A percentile compares a stretch with the other conserved stretches of the same genome.
Evolutionary conservation across 1,139 yeast genomes (phyloP).

Genomic region (Ogataea hybrid): DNA sequence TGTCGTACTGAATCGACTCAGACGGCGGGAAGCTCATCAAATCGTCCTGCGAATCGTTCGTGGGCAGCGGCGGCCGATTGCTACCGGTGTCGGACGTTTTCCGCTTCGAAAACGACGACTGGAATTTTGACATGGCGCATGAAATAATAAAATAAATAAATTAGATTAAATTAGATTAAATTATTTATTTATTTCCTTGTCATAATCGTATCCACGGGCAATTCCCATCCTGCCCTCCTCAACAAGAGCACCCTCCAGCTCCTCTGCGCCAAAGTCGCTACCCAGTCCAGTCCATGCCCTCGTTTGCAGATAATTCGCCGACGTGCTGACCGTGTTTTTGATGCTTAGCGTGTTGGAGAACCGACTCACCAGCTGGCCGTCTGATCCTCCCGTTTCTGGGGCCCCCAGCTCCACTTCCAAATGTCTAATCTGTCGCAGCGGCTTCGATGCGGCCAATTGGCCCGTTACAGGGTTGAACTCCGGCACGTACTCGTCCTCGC

Average conservation of each 20-base stretch:
- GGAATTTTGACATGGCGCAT: slow-evolving; percentile 19
- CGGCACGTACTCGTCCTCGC: slow-evolving; percentile 66
- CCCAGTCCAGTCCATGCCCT: slow-evolving; percentile 94
- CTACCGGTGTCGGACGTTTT: slow-evolving; percentile 2
- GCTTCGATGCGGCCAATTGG: slow-evolving; percentile 64
- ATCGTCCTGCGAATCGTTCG: slow-evolving; percentile 6
- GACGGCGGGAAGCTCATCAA: slow-evolving; percentile 14
- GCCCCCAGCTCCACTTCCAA: slow-evolving; percentile 45
- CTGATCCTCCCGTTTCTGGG: slow-evolving; percentile 11
- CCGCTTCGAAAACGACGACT: slow-evolving; percentile 21
- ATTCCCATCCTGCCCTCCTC: slow-evolving; percentile 85
- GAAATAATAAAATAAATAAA: no score
- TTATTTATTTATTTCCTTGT: slow-evolving; percentile 12
- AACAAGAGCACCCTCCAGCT: slow-evolving; percentile 60
- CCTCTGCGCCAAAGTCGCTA: slow-evolving; percentile 55
- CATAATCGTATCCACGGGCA: slow-evolving; percentile 70
- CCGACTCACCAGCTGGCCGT: slow-evolving; percentile 49
- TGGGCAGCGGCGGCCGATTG: neutral
- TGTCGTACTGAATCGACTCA: slow-evolving; percentile 9
- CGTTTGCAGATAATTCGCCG: slow-evolving; percentile 77
- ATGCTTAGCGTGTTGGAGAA: slow-evolving; percentile 63
- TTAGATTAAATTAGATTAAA: no score
- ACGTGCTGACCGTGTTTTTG: slow-evolving; percentile 81
- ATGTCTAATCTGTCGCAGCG: slow-evolving; percentile 67
- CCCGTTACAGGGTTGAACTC: slow-evolving; percentile 92